These are phyloP conservation scores for Syzygium jambos DNA, from an alignment of 345 rosid species.

Conservation along the genomic window DNA sequence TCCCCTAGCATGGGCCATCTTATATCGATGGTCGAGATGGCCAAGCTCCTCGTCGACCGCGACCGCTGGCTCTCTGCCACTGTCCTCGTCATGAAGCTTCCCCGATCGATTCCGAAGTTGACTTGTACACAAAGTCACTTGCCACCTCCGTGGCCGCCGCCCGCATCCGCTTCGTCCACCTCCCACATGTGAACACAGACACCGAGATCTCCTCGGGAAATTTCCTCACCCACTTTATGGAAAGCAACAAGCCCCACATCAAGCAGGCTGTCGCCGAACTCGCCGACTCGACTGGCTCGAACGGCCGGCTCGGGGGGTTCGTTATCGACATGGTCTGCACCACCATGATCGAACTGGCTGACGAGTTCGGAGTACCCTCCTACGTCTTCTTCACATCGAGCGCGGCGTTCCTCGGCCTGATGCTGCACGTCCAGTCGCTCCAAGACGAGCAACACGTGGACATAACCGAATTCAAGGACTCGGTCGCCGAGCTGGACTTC, in stretches of 20 bases:
- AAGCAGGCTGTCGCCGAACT: background rate
- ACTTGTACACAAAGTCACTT: slow-evolving; percentile 6
- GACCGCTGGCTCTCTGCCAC: slow-evolving; percentile 36
- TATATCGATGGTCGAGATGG: slow-evolving; percentile 24
- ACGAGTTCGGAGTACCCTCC: slow-evolving; percentile 28
- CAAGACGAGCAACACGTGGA: slow-evolving; percentile 7
- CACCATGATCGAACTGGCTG: slow-evolving; percentile 39
- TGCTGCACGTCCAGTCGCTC: slow-evolving; percentile 9
- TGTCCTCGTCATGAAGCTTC: slow-evolving; percentile 21
- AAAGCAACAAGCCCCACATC: slow-evolving; percentile 5
- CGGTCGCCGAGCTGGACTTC: slow-evolving; percentile 15
- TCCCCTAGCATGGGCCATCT: slow-evolving; percentile 36
- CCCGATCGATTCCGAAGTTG: background rate
- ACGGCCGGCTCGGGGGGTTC: slow-evolving; percentile 12
- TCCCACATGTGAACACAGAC: slow-evolving; percentile 5
- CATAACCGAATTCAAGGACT: slow-evolving; percentile 17
- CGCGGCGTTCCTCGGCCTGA: slow-evolving; percentile 24
- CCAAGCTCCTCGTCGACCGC: slow-evolving; percentile 29
- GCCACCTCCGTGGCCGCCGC: background rate
- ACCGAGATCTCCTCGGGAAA: background rate
- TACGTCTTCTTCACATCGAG: slow-evolving; percentile 35
- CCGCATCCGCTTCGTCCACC: slow-evolving; percentile 7
- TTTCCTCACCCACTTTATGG: background rate
- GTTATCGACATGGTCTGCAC: slow-evolving; percentile 48
- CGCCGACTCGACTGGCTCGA: background rate